Percentiles rank a stretch among this genome's conserved stretches.
These are phyloP conservation scores for Chrysanthemum seticuspe DNA, from an alignment of 129 eudicot genomes.

Conservation along the genomic window DNA sequence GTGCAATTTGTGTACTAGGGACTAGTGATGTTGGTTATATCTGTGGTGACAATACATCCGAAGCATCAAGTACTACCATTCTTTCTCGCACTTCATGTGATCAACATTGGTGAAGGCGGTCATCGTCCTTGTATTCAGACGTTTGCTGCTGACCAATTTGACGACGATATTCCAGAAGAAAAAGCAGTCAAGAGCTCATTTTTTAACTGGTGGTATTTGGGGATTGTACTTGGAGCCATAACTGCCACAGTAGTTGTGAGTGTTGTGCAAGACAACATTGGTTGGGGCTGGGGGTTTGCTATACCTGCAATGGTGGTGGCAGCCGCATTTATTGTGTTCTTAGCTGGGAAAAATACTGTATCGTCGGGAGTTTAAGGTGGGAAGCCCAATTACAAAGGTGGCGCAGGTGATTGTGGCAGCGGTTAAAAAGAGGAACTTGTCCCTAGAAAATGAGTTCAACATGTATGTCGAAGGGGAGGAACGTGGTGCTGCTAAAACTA, in stretches of 20 bases:
- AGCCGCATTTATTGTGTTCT: conserved; percentile 43
- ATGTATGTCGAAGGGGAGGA: background rate
- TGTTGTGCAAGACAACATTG: conserved; percentile 48
- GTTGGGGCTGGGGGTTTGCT: conserved; percentile 64
- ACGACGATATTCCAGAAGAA: conserved; percentile 46
- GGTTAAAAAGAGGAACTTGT: conserved; percentile 37
- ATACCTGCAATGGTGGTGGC: conserved; percentile 51
- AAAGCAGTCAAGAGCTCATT: conserved; percentile 66
- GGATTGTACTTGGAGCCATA: conserved; percentile 52
- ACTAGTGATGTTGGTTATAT: conserved; percentile 40
- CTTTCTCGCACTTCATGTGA: conserved; percentile 60
- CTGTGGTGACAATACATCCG: conserved; percentile 40
- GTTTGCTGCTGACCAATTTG: conserved; percentile 83
- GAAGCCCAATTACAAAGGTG: conserved; percentile 65
- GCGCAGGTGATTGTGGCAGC: conserved; percentile 63
- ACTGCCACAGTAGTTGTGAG: conserved; percentile 42
- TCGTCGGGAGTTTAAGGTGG: conserved; percentile 39
- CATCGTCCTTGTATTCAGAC: conserved; percentile 85
- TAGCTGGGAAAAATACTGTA: conserved; percentile 43
- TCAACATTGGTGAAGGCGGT: conserved; percentile 68
- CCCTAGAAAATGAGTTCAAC: background rate
- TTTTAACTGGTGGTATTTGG: conserved; percentile 91
- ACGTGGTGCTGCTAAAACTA: background rate
- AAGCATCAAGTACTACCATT: conserved; percentile 33
- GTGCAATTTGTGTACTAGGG: conserved; percentile 43